A percentile compares a stretch with the other conserved stretches of the same genome.
Conservation (phyloP, 257 asterid species). For the Solanum pinnatisectum region DNA sequence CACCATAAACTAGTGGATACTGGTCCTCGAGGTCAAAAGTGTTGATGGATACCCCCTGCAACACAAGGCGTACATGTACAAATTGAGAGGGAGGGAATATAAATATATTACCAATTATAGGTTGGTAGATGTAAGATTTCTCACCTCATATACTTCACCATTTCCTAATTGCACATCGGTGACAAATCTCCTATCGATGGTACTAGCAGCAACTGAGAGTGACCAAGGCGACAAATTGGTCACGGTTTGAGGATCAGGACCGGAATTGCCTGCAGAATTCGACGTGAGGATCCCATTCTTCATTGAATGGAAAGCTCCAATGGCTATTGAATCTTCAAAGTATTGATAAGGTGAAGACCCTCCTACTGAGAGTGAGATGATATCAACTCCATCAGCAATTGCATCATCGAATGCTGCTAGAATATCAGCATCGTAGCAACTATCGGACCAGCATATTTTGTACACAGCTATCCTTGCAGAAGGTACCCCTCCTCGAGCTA, state of each 20-base stretch:
- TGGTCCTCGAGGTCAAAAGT: constrained; percentile 37
- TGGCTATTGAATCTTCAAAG: constrained; percentile 55
- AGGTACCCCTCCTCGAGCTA: constrained; percentile 54
- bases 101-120: neutral
- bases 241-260: constrained; percentile 9
- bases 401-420: constrained; percentile 71
- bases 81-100: neutral
- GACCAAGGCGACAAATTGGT: constrained; percentile 49
- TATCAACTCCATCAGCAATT: constrained; percentile 66
- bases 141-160: constrained; percentile 20
- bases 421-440: constrained; percentile 41
- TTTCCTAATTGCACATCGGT: constrained; percentile 49
- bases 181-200: constrained; percentile 47
- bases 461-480: constrained; percentile 46
- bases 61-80: neutral
- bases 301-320: constrained; percentile 74
- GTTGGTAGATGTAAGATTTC: neutral
- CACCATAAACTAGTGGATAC: constrained; percentile 64
- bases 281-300: constrained; percentile 51
- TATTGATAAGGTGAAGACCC: constrained; percentile 25
- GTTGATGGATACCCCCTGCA: constrained; percentile 60
- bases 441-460: constrained; percentile 47
- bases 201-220: constrained; percentile 61
- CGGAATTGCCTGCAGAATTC: neutral
- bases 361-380: constrained; percentile 54